A percentile compares a stretch with the other conserved stretches of the same genome.
These are phyloP conservation scores for Penicillium taxi DNA, from an alignment of 495 filamentous ascomycete genomes.

Conservation along the genomic window DNA sequence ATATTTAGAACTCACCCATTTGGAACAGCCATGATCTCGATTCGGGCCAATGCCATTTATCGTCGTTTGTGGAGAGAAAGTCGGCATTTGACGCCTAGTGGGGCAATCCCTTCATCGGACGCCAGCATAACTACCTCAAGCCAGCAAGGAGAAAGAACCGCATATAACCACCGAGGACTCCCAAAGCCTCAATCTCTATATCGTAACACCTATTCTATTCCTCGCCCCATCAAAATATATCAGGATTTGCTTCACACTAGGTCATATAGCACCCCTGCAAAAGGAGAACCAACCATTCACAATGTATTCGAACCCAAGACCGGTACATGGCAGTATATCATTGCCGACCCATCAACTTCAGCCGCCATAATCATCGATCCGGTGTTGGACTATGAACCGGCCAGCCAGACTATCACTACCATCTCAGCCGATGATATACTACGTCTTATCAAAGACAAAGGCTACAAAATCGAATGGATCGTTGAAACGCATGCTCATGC, in stretches of 20 bases:
- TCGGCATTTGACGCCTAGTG: too few species aligned
- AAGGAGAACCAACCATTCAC: conserved; percentile 33
- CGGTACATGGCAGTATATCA: conserved; percentile 56
- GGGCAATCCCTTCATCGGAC: too few species aligned
- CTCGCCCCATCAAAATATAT: neutral
- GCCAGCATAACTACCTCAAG: too few species aligned
- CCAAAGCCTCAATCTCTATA: too few species aligned
- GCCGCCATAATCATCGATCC: conserved; percentile 50
- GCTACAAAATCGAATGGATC: conserved; percentile 41
- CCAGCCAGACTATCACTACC: conserved; percentile 39
- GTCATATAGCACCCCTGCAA: conserved; percentile 6
- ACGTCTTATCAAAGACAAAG: conserved; percentile 26
- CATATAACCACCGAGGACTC: too few species aligned
- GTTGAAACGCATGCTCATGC: conserved; percentile 58
- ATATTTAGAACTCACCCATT: too few species aligned
- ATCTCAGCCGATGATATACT: conserved; percentile 43
- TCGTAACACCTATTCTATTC: neutral
- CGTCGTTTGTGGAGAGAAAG: too few species aligned
- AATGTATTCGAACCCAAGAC: conserved; percentile 36
- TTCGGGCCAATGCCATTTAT: too few species aligned
- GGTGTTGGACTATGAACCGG: conserved; percentile 50
- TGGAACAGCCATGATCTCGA: too few species aligned
- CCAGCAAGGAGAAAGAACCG: too few species aligned
- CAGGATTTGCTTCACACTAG: neutral
- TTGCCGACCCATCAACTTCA: conserved; percentile 42